Base-by-base conservation (phyloP, 139 green algal genomes). In the Tetraselmis chui region DNA sequence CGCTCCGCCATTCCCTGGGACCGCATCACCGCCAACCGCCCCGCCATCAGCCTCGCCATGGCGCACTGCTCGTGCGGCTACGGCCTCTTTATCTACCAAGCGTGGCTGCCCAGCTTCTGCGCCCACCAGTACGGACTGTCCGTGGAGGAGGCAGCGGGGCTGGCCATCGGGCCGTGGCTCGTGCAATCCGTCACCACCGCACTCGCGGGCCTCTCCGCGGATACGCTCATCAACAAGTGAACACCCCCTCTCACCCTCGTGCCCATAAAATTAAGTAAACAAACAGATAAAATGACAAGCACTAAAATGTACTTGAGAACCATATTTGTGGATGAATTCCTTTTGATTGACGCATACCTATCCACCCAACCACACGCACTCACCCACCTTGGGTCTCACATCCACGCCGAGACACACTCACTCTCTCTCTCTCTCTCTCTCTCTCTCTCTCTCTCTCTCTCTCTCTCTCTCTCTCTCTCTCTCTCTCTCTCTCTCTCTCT, bases 31-130 rank as follows among this genome's bases (percentile, higher is more conserved):
- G 82, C 80, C 5, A 93, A 84, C 80, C 81, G 76, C 11, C 76
- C 90, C 1, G 91, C 93, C 78, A 85, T 87, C 29, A 85, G 86
- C 0, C 80, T 93, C 22, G 67, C 92, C 27, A 74, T 87, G 26
- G 84, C 90, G 24, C 90, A 93, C 59, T 79, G 84, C 26, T 29
- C 82, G 23, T 88, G 87, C 58, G 84, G 79, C n/a, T 76, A 59
- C 59, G 81, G 81, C 30, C 76, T 80, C 32, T 83, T 77, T 59
- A 83, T 45, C 59, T n/a, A 77, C 32, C 79, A 77, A n/a, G 79
- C 79, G 11, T 83, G 79, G 79, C 79, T 83, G 27, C 79, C 79
- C 59, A 78, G 27, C 2, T 83, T 67, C 79, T 83, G 31, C 67
- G 28, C 28, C 26, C 67, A 76, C 23, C 58, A 78, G 58, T 77